Evolutionary conservation across 2,329 filamentous ascomycete genomes (phyloP), one percentile per base, ranked within the genome.

Genomic region (Daldinia sp.): DNA sequence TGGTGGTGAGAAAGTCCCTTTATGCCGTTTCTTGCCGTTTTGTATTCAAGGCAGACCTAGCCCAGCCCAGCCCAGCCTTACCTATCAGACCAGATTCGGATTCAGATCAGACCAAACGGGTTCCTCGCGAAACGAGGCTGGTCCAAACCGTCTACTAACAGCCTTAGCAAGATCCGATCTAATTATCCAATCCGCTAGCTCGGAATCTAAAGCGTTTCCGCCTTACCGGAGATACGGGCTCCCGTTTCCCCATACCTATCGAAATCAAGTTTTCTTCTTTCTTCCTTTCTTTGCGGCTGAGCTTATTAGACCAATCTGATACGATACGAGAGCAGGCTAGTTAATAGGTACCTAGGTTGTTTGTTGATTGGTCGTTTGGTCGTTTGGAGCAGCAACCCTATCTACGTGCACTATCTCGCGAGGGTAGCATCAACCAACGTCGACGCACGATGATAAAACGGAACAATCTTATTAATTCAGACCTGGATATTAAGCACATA

Each of bases 211-310:
- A 25, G 21, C 27, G 52, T 41, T 32, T 49, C 49, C 13, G 30
- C 35, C 43, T 53, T 64, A 64, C 62, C 62, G 62, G 54, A 47
- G 49, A 58, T 58, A 51, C 41, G 53, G 62, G 34, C 17, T 61
- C 60, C 54, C 32, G n/a, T 10, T 58, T 58, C 58, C 62, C 62
- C 62, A 54, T 55, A 56, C 58, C 27, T 43, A 47, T 34, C 58
- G 23, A 41, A 41, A 55, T 17, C 43, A 10, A 45, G 52, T 27
- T 23, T 35, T 35, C 8, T 35, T n/a, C n/a, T n/a, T n/a, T n/a
- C n/a, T n/a, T n/a, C 4, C 8, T 35, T 15, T 35, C 7, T n/a
- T 35, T n/a, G 32, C 32, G 10, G 32, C 32, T 35, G 2, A 35
- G 15, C 32, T 35, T 35, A n/a, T n/a, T n/a, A 35, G 32, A 35